Conservation (phyloP, 2,329 filamentous ascomycete species). For the Dryadomyces sulphureus region DNA sequence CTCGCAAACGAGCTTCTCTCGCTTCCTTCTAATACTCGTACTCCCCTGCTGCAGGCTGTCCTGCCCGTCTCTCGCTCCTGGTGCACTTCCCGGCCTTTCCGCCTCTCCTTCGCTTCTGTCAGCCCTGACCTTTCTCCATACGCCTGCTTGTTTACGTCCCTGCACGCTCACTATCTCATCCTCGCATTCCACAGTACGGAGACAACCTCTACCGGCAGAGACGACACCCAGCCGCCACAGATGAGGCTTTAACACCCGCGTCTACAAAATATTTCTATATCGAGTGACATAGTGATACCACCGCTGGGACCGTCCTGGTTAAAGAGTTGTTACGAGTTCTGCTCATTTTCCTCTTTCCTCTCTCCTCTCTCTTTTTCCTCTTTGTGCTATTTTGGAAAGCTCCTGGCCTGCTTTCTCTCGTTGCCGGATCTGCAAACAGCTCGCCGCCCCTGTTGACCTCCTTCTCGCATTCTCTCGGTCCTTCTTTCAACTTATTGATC, state of each 20-base stretch:
- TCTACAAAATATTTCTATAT: too few species aligned
- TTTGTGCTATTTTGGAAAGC: neutral
- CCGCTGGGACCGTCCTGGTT: too few species aligned
- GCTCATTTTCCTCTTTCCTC: neutral
- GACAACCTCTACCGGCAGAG: slow-evolving; percentile 1
- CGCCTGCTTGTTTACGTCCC: neutral
- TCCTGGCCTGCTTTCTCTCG: neutral
- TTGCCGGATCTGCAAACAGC: neutral
- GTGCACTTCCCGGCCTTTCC: too few species aligned
- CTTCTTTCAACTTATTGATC: neutral
- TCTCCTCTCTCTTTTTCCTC: neutral
- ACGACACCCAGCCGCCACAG: too few species aligned
- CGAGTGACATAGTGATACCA: too few species aligned
- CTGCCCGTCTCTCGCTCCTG: too few species aligned
- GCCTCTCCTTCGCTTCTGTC: too few species aligned
- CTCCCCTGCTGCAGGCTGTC: too few species aligned
- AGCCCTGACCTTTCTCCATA: too few species aligned
- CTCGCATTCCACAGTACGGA: neutral
- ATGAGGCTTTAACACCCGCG: too few species aligned
- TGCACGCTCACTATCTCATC: neutral
- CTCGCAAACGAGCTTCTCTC: neutral
- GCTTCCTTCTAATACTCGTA: too few species aligned
- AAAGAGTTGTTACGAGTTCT: too few species aligned
- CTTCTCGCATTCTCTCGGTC: neutral
- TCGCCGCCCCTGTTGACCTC: neutral